phyloP scores from a whole-genome alignment of 202 grass and related monocot genomes.

The Panicum virgatum region DNA sequence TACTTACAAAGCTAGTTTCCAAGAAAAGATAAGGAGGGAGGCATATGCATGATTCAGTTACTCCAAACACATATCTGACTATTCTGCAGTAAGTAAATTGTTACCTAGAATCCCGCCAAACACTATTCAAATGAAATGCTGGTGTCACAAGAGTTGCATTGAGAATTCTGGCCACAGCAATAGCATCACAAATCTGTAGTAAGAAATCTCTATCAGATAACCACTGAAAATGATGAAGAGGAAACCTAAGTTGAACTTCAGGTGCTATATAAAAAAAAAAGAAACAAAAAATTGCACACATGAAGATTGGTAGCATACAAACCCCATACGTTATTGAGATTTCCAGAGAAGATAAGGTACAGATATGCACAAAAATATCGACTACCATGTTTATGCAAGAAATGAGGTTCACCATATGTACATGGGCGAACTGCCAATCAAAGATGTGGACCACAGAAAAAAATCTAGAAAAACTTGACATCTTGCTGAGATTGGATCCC shows the following conservation, averaged over 20 bases:
- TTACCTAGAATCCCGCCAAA: conserved; percentile 96
- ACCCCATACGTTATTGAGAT: background rate
- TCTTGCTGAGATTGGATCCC: background rate
- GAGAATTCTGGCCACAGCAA: conserved; percentile 76
- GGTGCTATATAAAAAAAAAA: background rate
- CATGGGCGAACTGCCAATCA: background rate
- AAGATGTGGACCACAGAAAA: background rate
- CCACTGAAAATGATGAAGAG: background rate
- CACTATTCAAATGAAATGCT: conserved; percentile 88
- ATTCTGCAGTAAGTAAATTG: conserved; percentile 21
- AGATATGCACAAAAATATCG: background rate
- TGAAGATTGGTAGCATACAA: background rate
- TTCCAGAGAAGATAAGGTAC: background rate
- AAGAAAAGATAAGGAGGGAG: conserved; percentile 3
- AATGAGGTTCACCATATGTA: conserved; percentile 8
- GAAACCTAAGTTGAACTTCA: background rate
- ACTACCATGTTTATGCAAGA: background rate
- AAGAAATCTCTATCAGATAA: conserved; percentile 23
- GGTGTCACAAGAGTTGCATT: conserved; percentile 94
- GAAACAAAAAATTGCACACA: background rate
- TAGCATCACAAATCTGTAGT: conserved; percentile 91
- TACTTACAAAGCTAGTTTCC: conserved; percentile 1
- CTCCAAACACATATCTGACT: background rate
- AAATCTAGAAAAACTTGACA: background rate
- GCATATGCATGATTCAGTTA: background rate